phyloP scores from a whole-genome alignment of 257 asterid species.

The Prunella vulgaris region DNA sequence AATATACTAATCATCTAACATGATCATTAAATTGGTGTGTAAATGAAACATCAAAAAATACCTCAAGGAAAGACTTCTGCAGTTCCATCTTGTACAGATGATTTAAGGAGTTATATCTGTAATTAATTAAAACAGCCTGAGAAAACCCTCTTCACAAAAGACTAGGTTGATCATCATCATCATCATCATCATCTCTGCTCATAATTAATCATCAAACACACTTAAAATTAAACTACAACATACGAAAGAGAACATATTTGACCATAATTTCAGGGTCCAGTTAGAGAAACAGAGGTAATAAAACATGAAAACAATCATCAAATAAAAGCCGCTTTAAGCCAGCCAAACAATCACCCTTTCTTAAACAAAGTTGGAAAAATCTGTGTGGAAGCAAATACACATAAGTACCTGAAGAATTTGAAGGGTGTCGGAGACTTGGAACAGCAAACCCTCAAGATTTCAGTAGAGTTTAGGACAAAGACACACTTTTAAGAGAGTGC shows the following conservation, averaged over 20 bases:
- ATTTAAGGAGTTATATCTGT: neutral
- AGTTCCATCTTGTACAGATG: slow-evolving; percentile 25
- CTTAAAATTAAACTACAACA: neutral
- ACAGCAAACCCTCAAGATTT: slow-evolving; percentile 10
- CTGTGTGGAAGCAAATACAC: slow-evolving; percentile 5
- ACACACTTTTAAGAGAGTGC: slow-evolving; percentile 25
- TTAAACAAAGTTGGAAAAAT: slow-evolving; percentile 1
- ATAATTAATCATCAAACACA: neutral
- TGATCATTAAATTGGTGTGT: neutral
- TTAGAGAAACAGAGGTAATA: neutral
- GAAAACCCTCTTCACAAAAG: slow-evolving; percentile 8
- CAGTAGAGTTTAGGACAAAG: slow-evolving; percentile 17
- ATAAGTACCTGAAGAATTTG: slow-evolving; percentile 34
- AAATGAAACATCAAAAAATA: slow-evolving; percentile 27
- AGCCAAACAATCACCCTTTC: too few relatives aligned
- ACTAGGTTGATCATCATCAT: slow-evolving; percentile 6
- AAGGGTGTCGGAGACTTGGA: slow-evolving; percentile 7
- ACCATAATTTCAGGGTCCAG: neutral
- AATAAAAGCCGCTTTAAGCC: neutral
- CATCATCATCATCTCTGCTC: neutral
- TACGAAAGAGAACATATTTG: neutral
- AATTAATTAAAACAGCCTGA: neutral
- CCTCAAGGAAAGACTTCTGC: slow-evolving; percentile 50
- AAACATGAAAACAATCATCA: neutral
- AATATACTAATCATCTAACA: neutral